These are phyloP conservation scores for Trichoderma sp. DNA, from an alignment of 2,329 filamentous ascomycete species.

Conservation along the genomic window DNA sequence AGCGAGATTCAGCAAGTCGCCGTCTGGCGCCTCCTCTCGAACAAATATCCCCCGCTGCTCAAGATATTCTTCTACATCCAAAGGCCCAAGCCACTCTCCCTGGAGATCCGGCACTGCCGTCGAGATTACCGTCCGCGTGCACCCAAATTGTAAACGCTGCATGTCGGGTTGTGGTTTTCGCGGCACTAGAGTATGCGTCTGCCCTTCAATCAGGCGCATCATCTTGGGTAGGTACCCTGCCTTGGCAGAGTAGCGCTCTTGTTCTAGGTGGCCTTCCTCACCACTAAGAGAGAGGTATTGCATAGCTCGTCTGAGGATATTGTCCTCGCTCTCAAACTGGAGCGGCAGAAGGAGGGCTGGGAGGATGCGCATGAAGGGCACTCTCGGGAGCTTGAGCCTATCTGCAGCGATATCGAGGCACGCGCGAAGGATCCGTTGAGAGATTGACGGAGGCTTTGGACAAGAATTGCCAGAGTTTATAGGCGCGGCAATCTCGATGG, in stretches of 20 bases:
- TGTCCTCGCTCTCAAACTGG: conserved; percentile 2
- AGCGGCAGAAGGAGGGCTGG: conserved; percentile 16
- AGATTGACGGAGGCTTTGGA: conserved; percentile 7
- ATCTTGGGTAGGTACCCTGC: conserved; percentile 1
- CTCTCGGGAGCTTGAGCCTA: conserved; percentile 1
- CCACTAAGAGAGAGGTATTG: not conserved
- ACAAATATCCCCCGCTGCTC: conserved; percentile 21
- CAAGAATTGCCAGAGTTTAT: not conserved
- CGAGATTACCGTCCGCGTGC: conserved; percentile 16
- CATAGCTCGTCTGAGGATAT: not conserved
- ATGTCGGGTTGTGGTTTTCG: conserved; percentile 12
- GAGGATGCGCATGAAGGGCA: conserved; percentile 13
- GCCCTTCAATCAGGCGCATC: conserved; percentile 16
- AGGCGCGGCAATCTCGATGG: not conserved
- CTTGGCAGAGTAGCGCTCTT: not conserved
- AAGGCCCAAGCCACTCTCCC: conserved; percentile 23
- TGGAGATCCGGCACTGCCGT: conserved; percentile 17
- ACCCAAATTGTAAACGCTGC: conserved; percentile 18
- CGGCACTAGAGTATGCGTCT: conserved; percentile 1
- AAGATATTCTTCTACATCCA: conserved; percentile 23
- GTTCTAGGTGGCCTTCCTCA: not conserved
- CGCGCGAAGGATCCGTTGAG: conserved; percentile 10
- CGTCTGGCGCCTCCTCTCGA: conserved; percentile 6
- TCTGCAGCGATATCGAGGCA: conserved; percentile 11
- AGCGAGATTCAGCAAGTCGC: not conserved